A percentile compares a stretch with the other conserved stretches of the same genome.
Evolutionary conservation across 305 asterid species (phyloP).

Genomic region (Fraxinus paxiana): DNA sequence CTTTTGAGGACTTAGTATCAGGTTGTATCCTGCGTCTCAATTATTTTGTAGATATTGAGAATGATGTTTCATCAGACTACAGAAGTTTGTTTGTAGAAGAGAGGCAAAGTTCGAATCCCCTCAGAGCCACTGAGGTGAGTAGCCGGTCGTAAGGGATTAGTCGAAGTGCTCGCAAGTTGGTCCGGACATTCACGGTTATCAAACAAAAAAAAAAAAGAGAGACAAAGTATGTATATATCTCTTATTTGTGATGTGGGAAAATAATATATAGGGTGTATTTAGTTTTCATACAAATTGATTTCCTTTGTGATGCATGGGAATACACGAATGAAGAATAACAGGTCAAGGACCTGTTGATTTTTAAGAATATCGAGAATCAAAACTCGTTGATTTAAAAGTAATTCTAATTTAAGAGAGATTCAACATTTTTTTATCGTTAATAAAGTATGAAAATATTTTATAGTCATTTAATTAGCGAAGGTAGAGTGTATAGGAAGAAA

Average conservation of each 20-base stretch:
- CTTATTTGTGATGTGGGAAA: background rate
- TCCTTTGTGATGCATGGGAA: background rate
- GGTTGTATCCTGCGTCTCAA: background rate
- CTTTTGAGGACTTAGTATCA: background rate
- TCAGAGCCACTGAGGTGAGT: no score
- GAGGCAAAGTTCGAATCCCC: background rate
- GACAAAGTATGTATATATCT: background rate
- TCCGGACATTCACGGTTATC: no score
- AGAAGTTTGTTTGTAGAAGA: background rate
- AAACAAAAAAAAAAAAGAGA: no score
- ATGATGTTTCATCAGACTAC: background rate
- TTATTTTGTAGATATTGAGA: conserved; percentile 8
- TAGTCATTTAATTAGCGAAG: no score
- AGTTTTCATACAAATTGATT: background rate
- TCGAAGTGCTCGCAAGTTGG: no score
- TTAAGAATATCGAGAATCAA: background rate
- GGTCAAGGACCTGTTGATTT: background rate
- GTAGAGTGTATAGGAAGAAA: no score
- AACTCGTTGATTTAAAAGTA: no score
- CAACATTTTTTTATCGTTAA: no score
- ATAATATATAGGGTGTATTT: background rate
- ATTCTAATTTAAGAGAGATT: no score
- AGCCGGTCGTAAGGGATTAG: no score
- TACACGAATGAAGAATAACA: no score
- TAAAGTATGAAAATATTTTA: no score